Evolutionary conservation across 1,139 yeast genomes (phyloP).

Genomic region (Geotrichum macrosporum): DNA sequence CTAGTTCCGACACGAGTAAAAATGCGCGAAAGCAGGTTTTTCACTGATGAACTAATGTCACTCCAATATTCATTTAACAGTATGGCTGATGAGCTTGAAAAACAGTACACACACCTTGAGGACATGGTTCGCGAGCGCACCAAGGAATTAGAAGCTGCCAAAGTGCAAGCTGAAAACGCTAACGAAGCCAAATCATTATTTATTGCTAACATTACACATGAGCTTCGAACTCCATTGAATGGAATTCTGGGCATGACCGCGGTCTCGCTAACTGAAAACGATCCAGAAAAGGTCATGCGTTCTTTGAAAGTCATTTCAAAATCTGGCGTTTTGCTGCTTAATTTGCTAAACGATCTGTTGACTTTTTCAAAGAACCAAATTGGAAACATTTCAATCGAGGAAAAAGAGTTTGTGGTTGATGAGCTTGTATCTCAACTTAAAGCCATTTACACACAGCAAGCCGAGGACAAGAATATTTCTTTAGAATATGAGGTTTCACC

Average conservation of each 20-base stretch:
- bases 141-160: slow-evolving; percentile 81
- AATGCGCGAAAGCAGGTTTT: slow-evolving; percentile 41
- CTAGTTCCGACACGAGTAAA: slow-evolving; percentile 20
- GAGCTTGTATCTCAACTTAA: slow-evolving; percentile 74
- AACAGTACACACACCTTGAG: slow-evolving; percentile 78
- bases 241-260: slow-evolving; percentile 97
- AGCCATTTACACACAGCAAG: slow-evolving; percentile 72
- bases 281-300: slow-evolving; percentile 59
- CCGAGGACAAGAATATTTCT: slow-evolving; percentile 67
- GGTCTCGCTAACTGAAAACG: slow-evolving; percentile 81
- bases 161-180: slow-evolving; percentile 86
- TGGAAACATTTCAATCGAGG: slow-evolving; percentile 77
- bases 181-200: slow-evolving; percentile 93
- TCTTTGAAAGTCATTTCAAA: slow-evolving; percentile 72
- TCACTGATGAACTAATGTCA: slow-evolving; percentile 83
- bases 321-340: slow-evolving; percentile 84
- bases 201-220: slow-evolving; percentile 94
- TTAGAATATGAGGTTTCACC: slow-evolving; percentile 57
- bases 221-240: slow-evolving; percentile 87
- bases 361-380: slow-evolving; percentile 87
- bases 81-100: slow-evolving; percentile 83
- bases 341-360: slow-evolving; percentile 79
- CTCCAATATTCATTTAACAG: slow-evolving; percentile 83
- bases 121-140: slow-evolving; percentile 88
- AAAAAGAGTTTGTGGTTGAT: slow-evolving; percentile 62